Evolutionary conservation across 2,329 filamentous ascomycete genomes (phyloP).

Genomic region (Colletotrichum spinosum): DNA sequence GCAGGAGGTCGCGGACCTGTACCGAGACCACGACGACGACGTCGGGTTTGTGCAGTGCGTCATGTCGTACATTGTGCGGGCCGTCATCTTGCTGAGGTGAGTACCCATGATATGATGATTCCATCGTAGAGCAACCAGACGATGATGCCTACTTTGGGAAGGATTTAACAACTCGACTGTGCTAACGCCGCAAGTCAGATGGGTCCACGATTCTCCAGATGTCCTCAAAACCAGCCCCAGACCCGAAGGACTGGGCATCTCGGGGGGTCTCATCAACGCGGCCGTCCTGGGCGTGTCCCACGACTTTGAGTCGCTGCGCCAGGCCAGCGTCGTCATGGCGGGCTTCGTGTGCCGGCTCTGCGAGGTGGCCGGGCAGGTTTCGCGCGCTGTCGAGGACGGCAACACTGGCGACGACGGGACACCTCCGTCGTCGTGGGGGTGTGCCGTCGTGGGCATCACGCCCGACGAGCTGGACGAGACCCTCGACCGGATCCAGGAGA

Average conservation of each 20-base stretch:
- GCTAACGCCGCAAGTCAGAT: constrained; percentile 1
- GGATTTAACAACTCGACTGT: background rate
- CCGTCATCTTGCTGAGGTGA: constrained; percentile 2
- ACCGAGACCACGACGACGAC: constrained; percentile 8
- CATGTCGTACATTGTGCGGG: constrained; percentile 6
- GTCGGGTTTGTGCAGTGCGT: constrained; percentile 11
- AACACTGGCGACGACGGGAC: background rate
- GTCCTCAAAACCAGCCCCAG: background rate
- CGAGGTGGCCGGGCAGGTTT: constrained; percentile 9
- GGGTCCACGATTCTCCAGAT: constrained; percentile 14
- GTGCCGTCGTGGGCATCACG: too few species aligned
- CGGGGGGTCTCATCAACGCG: constrained; percentile 7
- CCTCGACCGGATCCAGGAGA: too few species aligned
- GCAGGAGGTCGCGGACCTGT: constrained; percentile 9
- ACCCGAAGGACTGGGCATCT: constrained; percentile 8
- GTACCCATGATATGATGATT: background rate
- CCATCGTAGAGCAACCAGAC: too few species aligned
- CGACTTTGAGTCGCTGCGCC: constrained; percentile 6
- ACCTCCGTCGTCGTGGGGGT: too few species aligned
- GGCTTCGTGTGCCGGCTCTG: constrained; percentile 5
- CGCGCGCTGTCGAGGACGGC: background rate
- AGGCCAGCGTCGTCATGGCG: constrained; percentile 7
- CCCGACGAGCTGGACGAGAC: too few species aligned
- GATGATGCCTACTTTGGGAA: too few species aligned
- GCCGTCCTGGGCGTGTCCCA: constrained; percentile 3